These are phyloP conservation scores for Heritiera fomes DNA, from an alignment of 345 rosid genomes.

Conservation along the genomic window DNA sequence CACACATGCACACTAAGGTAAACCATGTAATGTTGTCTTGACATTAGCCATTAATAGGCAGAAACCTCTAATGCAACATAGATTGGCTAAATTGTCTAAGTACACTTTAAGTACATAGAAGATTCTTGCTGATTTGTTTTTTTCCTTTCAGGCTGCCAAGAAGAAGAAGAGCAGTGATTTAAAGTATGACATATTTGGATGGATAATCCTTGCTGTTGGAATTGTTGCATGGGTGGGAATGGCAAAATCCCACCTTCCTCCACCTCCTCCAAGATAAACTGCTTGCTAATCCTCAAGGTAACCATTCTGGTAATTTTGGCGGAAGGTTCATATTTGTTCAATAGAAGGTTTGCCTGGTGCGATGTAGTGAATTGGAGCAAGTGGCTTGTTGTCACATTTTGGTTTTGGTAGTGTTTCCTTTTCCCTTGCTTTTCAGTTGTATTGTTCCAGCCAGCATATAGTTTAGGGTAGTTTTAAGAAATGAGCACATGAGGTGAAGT, in stretches of 20 bases:
- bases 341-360: slow-evolving; percentile 16
- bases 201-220: slow-evolving; percentile 68
- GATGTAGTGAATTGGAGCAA: slow-evolving; percentile 22
- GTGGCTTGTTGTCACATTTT: slow-evolving; percentile 10
- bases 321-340: slow-evolving; percentile 15
- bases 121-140: slow-evolving; percentile 13
- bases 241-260: slow-evolving; percentile 56
- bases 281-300: slow-evolving; percentile 8
- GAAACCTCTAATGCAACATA: not conserved
- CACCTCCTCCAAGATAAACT: slow-evolving; percentile 37
- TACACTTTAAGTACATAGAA: slow-evolving; percentile 7
- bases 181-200: slow-evolving; percentile 64
- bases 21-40: not conserved
- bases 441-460: too few species aligned
- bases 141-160: slow-evolving; percentile 29
- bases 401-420: not conserved
- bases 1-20: not conserved
- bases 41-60: not conserved
- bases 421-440: not conserved
- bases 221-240: slow-evolving; percentile 54
- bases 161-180: slow-evolving; percentile 55
- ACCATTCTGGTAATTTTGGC: slow-evolving; percentile 18
- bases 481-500: too few species aligned
- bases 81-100: not conserved
- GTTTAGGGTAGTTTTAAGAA: too few species aligned